Evolutionary conservation across 2,329 filamentous ascomycete species (phyloP).

Genomic region (Fusarium verrucosum): DNA sequence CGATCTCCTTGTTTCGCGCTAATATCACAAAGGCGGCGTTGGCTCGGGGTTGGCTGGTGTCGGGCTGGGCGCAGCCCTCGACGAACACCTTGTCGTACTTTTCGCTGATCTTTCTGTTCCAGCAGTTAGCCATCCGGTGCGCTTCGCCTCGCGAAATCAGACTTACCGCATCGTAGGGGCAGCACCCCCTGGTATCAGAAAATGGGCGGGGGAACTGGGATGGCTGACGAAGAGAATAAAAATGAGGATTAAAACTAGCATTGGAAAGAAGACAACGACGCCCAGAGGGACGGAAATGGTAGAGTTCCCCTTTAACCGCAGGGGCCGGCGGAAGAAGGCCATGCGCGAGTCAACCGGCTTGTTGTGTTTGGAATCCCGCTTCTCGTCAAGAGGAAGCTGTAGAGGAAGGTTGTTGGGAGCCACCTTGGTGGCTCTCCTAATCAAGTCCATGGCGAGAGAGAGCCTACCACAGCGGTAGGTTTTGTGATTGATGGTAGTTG

Average conservation of each 20-base stretch:
- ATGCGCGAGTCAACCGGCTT: constrained; percentile 62
- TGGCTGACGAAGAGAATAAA: constrained; percentile 89
- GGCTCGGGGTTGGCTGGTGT: constrained; percentile 80
- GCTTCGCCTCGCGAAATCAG: background rate
- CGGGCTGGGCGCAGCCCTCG: constrained; percentile 84
- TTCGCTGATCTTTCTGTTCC: constrained; percentile 90
- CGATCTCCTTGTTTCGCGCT: constrained; percentile 94
- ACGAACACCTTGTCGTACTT: constrained; percentile 97
- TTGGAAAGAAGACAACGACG: constrained; percentile 90
- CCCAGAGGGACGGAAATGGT: constrained; percentile 92
- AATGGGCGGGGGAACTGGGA: constrained; percentile 76
- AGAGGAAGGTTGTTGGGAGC: constrained; percentile 55
- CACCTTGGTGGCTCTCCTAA: constrained; percentile 64
- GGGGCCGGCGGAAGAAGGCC: constrained; percentile 84
- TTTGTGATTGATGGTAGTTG: constrained; percentile 48
- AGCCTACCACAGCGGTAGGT: constrained; percentile 53
- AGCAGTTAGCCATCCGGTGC: constrained; percentile 26
- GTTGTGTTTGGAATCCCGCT: constrained; percentile 53
- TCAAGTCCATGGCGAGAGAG: constrained; percentile 62
- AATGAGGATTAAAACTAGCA: constrained; percentile 90
- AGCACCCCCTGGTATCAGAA: constrained; percentile 86
- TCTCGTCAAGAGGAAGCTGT: constrained; percentile 61
- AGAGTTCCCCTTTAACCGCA: constrained; percentile 91
- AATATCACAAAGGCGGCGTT: constrained; percentile 97
- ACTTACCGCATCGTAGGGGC: constrained; percentile 88